Evolutionary conservation across 2,329 filamentous ascomycete genomes (phyloP).

Genomic region (Diaporthe aspalathi): DNA sequence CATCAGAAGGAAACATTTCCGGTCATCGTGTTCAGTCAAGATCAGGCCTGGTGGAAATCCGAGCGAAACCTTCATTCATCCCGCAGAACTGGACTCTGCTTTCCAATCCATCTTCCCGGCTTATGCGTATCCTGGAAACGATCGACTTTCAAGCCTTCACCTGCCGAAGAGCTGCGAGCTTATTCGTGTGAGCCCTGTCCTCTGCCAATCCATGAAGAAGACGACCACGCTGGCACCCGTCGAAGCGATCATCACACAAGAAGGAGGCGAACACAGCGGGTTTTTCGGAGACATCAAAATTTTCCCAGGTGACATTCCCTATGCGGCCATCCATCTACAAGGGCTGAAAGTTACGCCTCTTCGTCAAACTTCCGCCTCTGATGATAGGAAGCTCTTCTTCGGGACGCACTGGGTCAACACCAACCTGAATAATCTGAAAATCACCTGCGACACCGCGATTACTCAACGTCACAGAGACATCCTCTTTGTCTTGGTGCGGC

Average conservation of each 20-base stretch:
- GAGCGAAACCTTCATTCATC: background rate
- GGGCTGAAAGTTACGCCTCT: constrained; percentile 1
- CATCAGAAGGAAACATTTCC: background rate
- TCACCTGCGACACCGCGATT: background rate
- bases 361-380: background rate
- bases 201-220: background rate
- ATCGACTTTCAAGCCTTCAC: background rate
- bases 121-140: background rate
- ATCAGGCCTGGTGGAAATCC: background rate
- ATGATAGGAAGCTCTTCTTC: constrained; percentile 20
- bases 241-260: background rate
- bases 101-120: background rate
- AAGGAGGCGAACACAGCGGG: background rate
- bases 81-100: background rate
- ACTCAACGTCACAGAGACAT: background rate
- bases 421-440: background rate
- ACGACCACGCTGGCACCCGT: background rate
- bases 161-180: background rate
- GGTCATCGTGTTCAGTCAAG: constrained; percentile 9
- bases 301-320: background rate
- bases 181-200: background rate
- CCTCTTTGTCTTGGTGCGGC: background rate
- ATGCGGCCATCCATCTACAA: constrained; percentile 5
- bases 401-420: background rate
- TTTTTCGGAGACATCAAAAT: background rate